A percentile compares a stretch with the other conserved stretches of the same genome.
phyloP scores from a whole-genome alignment of 495 filamentous ascomycete genomes.

The Rhizodiscina lignyota region DNA sequence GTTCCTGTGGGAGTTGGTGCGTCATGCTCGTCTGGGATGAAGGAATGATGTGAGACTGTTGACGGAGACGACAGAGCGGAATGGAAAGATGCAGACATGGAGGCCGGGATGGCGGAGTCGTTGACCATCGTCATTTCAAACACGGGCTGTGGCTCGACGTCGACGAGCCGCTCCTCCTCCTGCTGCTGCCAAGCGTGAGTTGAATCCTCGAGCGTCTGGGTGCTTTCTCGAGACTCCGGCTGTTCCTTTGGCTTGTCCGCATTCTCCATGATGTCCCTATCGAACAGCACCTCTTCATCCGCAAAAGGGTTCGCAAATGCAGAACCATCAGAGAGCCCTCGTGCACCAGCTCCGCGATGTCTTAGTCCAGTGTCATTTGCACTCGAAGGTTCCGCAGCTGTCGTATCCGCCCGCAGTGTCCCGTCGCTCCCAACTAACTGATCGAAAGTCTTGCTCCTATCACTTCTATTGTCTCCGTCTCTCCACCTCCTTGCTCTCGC shows the following conservation, averaged over 20 bases:
- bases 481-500: constrained; percentile 6
- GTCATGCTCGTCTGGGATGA: neutral
- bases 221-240: constrained; percentile 11
- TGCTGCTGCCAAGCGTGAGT: constrained; percentile 1
- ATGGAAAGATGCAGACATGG: neutral
- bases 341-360: constrained; percentile 26
- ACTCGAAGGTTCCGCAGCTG: constrained; percentile 20
- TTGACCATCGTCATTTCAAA: neutral
- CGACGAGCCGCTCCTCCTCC: neutral
- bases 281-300: too few relatives aligned
- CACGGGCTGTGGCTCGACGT: neutral
- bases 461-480: too few relatives aligned
- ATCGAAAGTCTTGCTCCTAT: constrained; percentile 34
- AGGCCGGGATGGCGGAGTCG: neutral
- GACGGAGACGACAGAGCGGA: constrained; percentile 1
- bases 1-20: constrained; percentile 4
- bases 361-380: constrained; percentile 27
- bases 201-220: constrained; percentile 9
- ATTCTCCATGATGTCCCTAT: too few relatives aligned
- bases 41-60: neutral
- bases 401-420: constrained; percentile 18
- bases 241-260: constrained; percentile 1
- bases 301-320: constrained; percentile 40
- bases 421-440: constrained; percentile 37
- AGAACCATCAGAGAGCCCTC: constrained; percentile 32